Percentiles rank a stretch among this genome's conserved stretches.
Conservation (phyloP, 108 stramenopile genomes). For the Skeletonema menzelii region DNA sequence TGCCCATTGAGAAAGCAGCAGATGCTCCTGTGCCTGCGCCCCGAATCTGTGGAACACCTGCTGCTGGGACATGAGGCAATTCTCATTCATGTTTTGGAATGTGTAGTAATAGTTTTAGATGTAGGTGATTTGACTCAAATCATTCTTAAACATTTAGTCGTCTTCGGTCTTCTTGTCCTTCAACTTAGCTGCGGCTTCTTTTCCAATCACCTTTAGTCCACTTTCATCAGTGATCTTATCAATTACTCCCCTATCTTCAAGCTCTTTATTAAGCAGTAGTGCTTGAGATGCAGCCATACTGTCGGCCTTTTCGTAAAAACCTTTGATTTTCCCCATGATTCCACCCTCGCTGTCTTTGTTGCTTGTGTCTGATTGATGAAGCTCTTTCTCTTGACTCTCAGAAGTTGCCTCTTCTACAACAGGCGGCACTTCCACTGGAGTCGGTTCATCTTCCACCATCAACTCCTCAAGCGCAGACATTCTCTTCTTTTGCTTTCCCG, state of each 20-base stretch:
- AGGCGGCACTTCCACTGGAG: background rate
- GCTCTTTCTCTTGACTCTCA: background rate
- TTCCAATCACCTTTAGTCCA: conserved; percentile 79
- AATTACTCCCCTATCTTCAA: conserved; percentile 81
- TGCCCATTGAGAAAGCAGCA: background rate
- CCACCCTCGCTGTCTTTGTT: conserved; percentile 39
- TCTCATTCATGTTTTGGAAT: too few species aligned
- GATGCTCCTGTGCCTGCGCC: conserved; percentile 11
- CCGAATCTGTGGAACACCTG: conserved; percentile 24
- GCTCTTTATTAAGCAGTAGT: conserved; percentile 80
- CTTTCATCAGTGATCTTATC: conserved; percentile 91
- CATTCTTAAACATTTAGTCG: conserved; percentile 1
- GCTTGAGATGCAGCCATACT: conserved; percentile 86
- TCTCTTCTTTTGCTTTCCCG: conserved; percentile 68
- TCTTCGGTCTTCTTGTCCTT: conserved; percentile 23
- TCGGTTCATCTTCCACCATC: conserved; percentile 33
- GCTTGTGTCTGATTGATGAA: conserved; percentile 1
- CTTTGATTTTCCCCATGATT: conserved; percentile 62
- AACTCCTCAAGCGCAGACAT: conserved; percentile 73
- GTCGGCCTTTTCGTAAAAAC: conserved; percentile 82
- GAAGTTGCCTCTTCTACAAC: background rate
- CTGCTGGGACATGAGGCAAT: background rate
- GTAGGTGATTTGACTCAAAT: background rate
- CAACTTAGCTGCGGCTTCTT: conserved; percentile 59
- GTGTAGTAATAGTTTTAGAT: background rate